Conservation (phyloP, 1,284 basidiomycete genomes). For the Afroboletus lepidellus region DNA sequence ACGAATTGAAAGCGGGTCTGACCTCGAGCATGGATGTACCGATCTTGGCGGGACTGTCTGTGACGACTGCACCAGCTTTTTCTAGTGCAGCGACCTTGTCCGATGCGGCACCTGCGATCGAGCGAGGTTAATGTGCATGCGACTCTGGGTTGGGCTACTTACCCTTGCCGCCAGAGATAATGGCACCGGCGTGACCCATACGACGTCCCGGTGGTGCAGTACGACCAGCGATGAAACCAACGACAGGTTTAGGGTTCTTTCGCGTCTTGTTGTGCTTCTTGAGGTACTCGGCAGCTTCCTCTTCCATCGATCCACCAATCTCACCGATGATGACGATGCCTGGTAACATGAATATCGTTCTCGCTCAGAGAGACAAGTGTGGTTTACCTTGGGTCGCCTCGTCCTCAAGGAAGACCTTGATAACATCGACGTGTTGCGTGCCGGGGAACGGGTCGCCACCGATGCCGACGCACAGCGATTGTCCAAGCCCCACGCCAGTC, state of each 20-base stretch:
- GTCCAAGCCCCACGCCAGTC: slow-evolving; percentile 93
- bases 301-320: slow-evolving; percentile 99
- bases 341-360: slow-evolving; percentile 29
- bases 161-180: slow-evolving; percentile 98
- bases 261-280: slow-evolving; percentile 91
- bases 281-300: slow-evolving; percentile 97
- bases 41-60: slow-evolving; percentile 95
- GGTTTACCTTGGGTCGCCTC: slow-evolving; percentile 80
- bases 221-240: slow-evolving; percentile 96
- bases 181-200: slow-evolving; percentile 99
- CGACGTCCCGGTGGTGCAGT: slow-evolving; percentile 97
- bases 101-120: slow-evolving; percentile 75
- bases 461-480: slow-evolving; percentile 96
- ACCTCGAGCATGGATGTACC: slow-evolving; percentile 86
- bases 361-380: not conserved
- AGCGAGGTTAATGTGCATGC: not conserved
- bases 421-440: slow-evolving; percentile 92
- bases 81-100: slow-evolving; percentile 97
- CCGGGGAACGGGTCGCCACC: slow-evolving; percentile 99
- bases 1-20: slow-evolving; percentile 17
- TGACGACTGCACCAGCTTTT: slow-evolving; percentile 91
- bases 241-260: slow-evolving; percentile 89
- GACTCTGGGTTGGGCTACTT: slow-evolving; percentile 11
- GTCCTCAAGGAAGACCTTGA: slow-evolving; percentile 96
- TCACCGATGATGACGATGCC: slow-evolving; percentile 98